These are phyloP conservation scores for Tylopilus sp. DNA, from an alignment of 768 basidiomycete genomes.

Conservation along the genomic window DNA sequence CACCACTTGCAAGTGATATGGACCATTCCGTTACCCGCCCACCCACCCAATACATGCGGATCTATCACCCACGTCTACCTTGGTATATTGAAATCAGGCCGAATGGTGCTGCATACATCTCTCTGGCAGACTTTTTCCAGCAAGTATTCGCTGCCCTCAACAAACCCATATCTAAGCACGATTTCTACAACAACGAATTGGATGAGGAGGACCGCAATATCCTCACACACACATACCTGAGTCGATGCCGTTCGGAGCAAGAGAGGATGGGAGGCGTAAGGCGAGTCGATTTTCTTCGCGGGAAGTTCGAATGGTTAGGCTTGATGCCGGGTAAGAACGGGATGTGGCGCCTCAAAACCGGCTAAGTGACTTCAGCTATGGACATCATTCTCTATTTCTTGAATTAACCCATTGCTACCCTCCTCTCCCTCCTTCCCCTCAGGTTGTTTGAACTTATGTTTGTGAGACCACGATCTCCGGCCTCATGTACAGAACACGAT, in stretches of 20 bases:
- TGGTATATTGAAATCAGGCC: conserved; percentile 64
- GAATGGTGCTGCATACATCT: conserved; percentile 47
- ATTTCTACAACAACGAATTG: conserved; percentile 60
- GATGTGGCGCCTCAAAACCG: conserved; percentile 63
- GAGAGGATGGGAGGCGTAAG: conserved; percentile 45
- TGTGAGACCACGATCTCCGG: not conserved
- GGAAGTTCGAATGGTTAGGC: conserved; percentile 50
- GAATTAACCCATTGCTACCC: not conserved
- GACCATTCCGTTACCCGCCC: conserved; percentile 53
- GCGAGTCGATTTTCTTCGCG: conserved; percentile 60
- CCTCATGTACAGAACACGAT: conserved; percentile 3
- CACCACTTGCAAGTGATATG: conserved; percentile 47
- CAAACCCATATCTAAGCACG: conserved; percentile 44
- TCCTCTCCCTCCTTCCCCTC: not conserved
- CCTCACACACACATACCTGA: conserved; percentile 44
- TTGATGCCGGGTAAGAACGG: conserved; percentile 52
- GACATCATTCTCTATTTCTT: not conserved
- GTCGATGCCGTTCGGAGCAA: conserved; percentile 37
- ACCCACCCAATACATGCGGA: conserved; percentile 46
- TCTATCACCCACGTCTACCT: conserved; percentile 55
- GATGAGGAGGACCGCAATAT: conserved; percentile 40
- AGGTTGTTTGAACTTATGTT: not conserved
- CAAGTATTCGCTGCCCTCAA: conserved; percentile 44
- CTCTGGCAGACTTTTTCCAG: conserved; percentile 51
- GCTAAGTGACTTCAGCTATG: conserved; percentile 15